phyloP scores from a whole-genome alignment of 2,329 filamentous ascomycete species.

The Aspergillus luchuensis region DNA sequence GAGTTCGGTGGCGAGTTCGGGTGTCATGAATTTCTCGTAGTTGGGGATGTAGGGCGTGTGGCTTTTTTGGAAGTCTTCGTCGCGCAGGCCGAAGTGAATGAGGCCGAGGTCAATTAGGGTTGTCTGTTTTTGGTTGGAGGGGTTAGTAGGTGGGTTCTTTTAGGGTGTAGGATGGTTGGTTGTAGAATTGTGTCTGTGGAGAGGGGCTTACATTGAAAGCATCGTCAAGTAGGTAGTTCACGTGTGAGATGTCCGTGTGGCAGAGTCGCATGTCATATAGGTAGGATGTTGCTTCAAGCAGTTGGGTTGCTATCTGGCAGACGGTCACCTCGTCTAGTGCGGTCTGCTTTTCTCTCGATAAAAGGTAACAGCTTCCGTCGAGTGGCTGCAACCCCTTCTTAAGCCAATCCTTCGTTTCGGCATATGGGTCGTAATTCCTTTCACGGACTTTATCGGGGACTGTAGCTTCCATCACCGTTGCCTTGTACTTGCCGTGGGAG shows the following conservation, averaged over 20 bases:
- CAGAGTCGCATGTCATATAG: slow-evolving; percentile 32
- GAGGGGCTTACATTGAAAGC: background rate
- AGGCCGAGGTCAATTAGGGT: background rate
- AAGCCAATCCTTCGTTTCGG: too few species aligned
- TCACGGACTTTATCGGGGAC: slow-evolving; percentile 21
- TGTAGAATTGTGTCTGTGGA: background rate
- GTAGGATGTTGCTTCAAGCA: slow-evolving; percentile 32
- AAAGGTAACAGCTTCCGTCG: too few species aligned
- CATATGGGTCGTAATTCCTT: background rate
- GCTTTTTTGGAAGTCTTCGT: background rate
- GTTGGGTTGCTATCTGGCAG: slow-evolving; percentile 33
- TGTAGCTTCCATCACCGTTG: slow-evolving; percentile 34
- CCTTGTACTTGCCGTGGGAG: slow-evolving; percentile 23
- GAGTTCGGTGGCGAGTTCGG: background rate
- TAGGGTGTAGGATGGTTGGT: background rate
- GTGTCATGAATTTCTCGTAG: background rate
- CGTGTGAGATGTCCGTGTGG: slow-evolving; percentile 33
- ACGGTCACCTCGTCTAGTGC: slow-evolving; percentile 24
- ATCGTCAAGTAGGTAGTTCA: slow-evolving; percentile 33
- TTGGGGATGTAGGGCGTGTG: background rate
- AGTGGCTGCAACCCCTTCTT: too few species aligned
- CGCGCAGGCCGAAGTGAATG: background rate
- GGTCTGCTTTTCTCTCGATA: background rate
- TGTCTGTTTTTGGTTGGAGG: background rate
- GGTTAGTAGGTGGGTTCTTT: background rate